These are phyloP conservation scores for Aspergillus eucalypticola DNA, from an alignment of 2,329 filamentous ascomycete species.

Conservation along the genomic window DNA sequence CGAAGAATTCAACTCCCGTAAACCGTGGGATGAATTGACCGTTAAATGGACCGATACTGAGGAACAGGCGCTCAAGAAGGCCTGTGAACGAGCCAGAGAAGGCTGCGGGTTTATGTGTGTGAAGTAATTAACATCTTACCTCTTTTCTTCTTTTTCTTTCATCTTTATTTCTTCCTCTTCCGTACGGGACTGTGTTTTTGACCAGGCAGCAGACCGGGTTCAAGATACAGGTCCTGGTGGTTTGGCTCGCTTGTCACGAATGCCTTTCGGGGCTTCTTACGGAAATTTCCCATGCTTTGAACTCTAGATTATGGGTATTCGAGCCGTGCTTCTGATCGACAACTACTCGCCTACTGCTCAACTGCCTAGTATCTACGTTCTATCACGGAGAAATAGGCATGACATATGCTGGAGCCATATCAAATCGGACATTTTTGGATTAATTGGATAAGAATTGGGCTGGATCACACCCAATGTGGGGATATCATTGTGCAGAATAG, in stretches of 20 bases:
- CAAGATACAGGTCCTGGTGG: background rate
- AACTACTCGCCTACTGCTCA: background rate
- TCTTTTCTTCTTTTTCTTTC: no score
- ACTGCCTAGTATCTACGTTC: background rate
- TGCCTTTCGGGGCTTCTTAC: background rate
- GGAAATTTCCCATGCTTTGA: background rate
- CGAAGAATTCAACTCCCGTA: constrained; percentile 59
- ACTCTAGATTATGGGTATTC: no score
- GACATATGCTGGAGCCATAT: background rate
- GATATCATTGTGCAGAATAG: background rate
- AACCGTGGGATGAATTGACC: constrained; percentile 61
- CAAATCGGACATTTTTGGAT: background rate
- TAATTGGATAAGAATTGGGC: background rate
- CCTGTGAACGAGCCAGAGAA: constrained; percentile 57
- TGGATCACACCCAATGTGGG: background rate
- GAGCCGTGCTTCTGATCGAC: background rate
- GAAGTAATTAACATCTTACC: constrained; percentile 44
- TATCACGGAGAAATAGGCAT: no score
- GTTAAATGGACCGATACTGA: constrained; percentile 67
- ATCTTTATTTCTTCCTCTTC: background rate
- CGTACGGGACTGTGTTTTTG: background rate
- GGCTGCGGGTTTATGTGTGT: constrained; percentile 62
- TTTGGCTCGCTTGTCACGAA: background rate
- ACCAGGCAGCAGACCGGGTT: background rate
- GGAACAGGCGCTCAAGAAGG: constrained; percentile 59